Evolutionary conservation across 2,329 filamentous ascomycete species (phyloP).

Genomic region (Colletotrichum agaves): DNA sequence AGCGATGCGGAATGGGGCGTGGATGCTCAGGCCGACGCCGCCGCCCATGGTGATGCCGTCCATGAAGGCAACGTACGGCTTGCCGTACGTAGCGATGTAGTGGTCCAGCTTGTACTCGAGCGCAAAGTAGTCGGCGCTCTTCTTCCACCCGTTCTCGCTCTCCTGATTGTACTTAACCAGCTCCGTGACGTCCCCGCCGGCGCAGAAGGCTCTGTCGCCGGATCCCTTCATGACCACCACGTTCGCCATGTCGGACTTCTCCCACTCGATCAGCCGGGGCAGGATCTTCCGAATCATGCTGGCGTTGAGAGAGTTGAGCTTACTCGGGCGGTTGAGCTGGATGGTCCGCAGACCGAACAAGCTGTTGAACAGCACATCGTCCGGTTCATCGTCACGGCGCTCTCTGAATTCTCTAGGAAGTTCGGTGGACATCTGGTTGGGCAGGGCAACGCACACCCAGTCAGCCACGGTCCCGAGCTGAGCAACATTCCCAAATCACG

Average conservation of each 20-base stretch:
- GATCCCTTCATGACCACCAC: slow-evolving; percentile 92
- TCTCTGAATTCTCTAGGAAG: slow-evolving; percentile 57
- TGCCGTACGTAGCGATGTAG: slow-evolving; percentile 90
- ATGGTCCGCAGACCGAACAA: slow-evolving; percentile 91
- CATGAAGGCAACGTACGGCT: slow-evolving; percentile 95
- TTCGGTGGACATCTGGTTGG: slow-evolving; percentile 50
- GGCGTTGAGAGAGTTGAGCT: slow-evolving; percentile 90
- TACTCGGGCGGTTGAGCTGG: slow-evolving; percentile 91
- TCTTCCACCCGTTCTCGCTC: slow-evolving; percentile 75
- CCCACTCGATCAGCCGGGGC: slow-evolving; percentile 90
- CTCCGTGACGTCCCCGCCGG: slow-evolving; percentile 88
- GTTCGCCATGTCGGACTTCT: slow-evolving; percentile 93
- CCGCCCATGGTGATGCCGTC: slow-evolving; percentile 99
- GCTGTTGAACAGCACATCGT: slow-evolving; percentile 93
- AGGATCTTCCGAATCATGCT: slow-evolving; percentile 97
- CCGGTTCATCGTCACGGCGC: slow-evolving; percentile 75
- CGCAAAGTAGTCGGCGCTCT: slow-evolving; percentile 86
- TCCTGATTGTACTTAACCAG: slow-evolving; percentile 79
- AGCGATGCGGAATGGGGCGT: slow-evolving; percentile 95
- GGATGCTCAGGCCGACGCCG: slow-evolving; percentile 91
- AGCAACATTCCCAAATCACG: not conserved
- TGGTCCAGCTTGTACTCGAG: slow-evolving; percentile 98
- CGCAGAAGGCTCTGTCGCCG: slow-evolving; percentile 87
- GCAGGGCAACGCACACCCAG: too few species aligned
- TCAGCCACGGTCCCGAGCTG: too few species aligned